Evolutionary conservation across 768 basidiomycete genomes (phyloP).

Genomic region (Tephrocybe sp.): DNA sequence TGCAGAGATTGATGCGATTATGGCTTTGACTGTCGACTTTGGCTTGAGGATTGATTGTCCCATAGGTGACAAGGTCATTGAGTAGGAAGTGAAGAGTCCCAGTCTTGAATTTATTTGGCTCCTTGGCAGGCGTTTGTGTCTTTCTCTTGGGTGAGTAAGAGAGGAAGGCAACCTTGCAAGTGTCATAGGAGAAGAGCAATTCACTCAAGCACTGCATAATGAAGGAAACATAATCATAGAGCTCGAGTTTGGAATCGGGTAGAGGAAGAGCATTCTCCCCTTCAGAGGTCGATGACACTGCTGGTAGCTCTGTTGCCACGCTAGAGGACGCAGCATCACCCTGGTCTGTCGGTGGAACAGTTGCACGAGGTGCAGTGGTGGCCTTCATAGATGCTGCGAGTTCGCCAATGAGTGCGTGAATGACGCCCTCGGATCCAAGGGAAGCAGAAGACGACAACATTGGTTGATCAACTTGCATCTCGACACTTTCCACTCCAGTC

Average conservation of each 20-base stretch:
- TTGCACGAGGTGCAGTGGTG: conserved; percentile 31
- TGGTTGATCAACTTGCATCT: conserved; percentile 63
- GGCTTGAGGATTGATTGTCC: conserved; percentile 66
- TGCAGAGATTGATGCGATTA: conserved; percentile 63
- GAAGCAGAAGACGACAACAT: conserved; percentile 18
- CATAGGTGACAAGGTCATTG: conserved; percentile 78
- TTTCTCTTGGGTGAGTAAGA: conserved; percentile 75
- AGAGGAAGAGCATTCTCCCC: neutral
- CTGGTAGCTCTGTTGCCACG: neutral
- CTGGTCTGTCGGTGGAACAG: conserved; percentile 5
- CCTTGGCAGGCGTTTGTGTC: conserved; percentile 61
- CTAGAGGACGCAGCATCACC: conserved; percentile 1
- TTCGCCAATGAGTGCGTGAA: conserved; percentile 75
- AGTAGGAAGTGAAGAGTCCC: conserved; percentile 80
- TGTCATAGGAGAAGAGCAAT: conserved; percentile 88
- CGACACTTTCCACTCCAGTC: conserved; percentile 27
- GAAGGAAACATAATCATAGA: conserved; percentile 69
- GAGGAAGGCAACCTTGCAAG: conserved; percentile 87
- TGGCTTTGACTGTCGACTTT: conserved; percentile 55
- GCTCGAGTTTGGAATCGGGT: conserved; percentile 20
- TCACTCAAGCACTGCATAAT: conserved; percentile 92
- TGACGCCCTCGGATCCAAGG: conserved; percentile 54
- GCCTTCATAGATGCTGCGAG: conserved; percentile 60
- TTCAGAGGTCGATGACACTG: conserved; percentile 1
- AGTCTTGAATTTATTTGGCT: conserved; percentile 58